Evolutionary conservation across 2,329 filamentous ascomycete genomes (phyloP), one percentile per base, ranked within the genome.

Genomic region (Sarocladium kiliense): DNA sequence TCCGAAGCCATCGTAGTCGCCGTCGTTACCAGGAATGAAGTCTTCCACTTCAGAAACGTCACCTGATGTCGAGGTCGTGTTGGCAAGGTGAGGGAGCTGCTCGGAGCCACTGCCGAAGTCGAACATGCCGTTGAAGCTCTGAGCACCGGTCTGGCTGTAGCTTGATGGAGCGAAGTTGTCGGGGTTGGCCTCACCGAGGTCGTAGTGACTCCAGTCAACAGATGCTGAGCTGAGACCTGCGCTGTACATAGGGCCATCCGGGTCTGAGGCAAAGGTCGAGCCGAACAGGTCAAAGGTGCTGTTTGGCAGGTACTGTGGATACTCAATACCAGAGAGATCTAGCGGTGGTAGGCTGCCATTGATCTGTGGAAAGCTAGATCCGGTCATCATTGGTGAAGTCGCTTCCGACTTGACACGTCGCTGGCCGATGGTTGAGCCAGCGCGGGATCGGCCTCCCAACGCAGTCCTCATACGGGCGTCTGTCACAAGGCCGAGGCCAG

Each of bases 41-140:
- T 87, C 84, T 58, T 87, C 85, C 4, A 82, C 82, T 65, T 87
- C 84, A 10, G 84, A 87, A 9, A 86, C 83, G 58, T 87, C 84
- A 34, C 84, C 84, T 12, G 84, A 87, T 9, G 82, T 86, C 10
- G 82, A 83, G 1, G 79, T 81, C 53, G 75, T 76, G 64, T 80
- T 74, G 58, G 81, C 79, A 62, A 86, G 66, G 50, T 78, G 73
- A 51, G 77, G 75, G 26, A 78, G 74, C 59, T 78, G 79, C 63
- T 82, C 80, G n/a, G 75, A 78, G 58, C 75, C 78, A 61, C 69
- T 74, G 59, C 68, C 69, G 54, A 77, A 81, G 54, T 82, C 81
- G 60, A 78, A 79, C 5, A 72, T 61, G 36, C 77, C 77, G 58
- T 73, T 76, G 64, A 79, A 80, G 63, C 77, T 76, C 57, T 74